Base-by-base conservation (phyloP, 2,329 filamentous ascomycete genomes). In the Fusarium equiseti region DNA sequence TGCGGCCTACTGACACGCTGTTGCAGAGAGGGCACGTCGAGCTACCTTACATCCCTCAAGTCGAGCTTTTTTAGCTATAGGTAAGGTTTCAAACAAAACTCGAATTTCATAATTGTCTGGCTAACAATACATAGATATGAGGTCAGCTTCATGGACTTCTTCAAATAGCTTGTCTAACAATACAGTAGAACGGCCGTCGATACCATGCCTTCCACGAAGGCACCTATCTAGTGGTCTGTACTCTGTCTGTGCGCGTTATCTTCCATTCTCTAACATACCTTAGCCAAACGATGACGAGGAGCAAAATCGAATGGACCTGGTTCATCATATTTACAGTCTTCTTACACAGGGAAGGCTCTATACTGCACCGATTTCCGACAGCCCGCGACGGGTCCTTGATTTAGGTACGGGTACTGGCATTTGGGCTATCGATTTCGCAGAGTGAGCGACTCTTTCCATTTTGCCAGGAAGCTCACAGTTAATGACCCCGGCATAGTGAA, bases 371-470 rank as follows among this genome's bases (percentile, higher is more conserved):
- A 65, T 71, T 3, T 7, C 24, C 8, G 44, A 61, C 3, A 65
- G 15, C 2, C 63, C 59, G 2, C 59, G 56, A 42, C 59, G 68
- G 3, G 68, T 71, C 4, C 68, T 71, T 5, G 68, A 71, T 43
- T 20, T 71, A 2, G 66, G 66, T 2, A 69, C 64, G 16, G 66
- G 66, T 18, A 69, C 66, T 9, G 66, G 66, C 5, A 71, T 71
- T 1, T 71, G 68, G 68, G 59, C 68, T 2, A 71, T 71, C n/a
- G 68, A 71, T 13, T 71, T 71, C 35, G 68, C 68, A 24, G 68
- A 71, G 68, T 71, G 26, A n/a, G 57, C 3, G 2, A n/a, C 10
- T 5, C 8, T 12, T 43, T 10, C 13, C 15, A 6, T 2, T 8
- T 27, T 4, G 4, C 9, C 1, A 9, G 13, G 0, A 4, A 8